Evolutionary conservation across 2,329 filamentous ascomycete species (phyloP), one percentile per base, ranked within the genome.

Genomic region (Fusarium setosum): DNA sequence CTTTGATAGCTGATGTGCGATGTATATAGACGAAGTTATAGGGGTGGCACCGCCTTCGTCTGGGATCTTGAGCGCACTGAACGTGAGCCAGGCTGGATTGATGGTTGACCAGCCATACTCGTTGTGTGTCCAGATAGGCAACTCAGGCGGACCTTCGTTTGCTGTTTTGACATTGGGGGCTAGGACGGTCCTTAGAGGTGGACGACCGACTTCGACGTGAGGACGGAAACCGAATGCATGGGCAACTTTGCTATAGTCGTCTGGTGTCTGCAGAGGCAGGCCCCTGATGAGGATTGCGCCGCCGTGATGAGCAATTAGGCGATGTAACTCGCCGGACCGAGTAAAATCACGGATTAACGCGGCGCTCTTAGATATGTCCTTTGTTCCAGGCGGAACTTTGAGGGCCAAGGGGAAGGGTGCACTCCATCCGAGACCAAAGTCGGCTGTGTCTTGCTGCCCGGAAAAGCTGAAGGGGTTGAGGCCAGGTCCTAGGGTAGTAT

Each of bases 61-160:
- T 3, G 26, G 26, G 26, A 29, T 2, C 12, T 29, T 29, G 26
- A 78, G 78, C 1, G 73, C 76, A 5, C 26, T 29, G 5, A 29
- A 29, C 1, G 26, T 29, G 6, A 79, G 20, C 77, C 75, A 79
- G 3, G 74, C 69, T 3, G 77, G 77, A 41, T 79, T 74, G 52
- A 78, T 74, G 1, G 71, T 78, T 3, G 75, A 77, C 76, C 75
- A 78, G 1, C 77, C 77, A 29, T 78, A 79, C 56, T 79, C 77
- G 29, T 75, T 77, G 20, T 78, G 77, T 5, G 76, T 76, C 76
- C 75, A 80, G 21, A 78, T 79, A 0, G 77, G 77, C n/a, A 79
- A 62, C 17, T 77, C 74, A 8, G 77, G 74, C 5, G 76, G 76
- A 44, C 77, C 76, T 53, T 79, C 76, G 32, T 78, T 79, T 1